Evolutionary conservation across 2,329 filamentous ascomycete genomes (phyloP).

Genomic region (Xylariomycetidae sp.): DNA sequence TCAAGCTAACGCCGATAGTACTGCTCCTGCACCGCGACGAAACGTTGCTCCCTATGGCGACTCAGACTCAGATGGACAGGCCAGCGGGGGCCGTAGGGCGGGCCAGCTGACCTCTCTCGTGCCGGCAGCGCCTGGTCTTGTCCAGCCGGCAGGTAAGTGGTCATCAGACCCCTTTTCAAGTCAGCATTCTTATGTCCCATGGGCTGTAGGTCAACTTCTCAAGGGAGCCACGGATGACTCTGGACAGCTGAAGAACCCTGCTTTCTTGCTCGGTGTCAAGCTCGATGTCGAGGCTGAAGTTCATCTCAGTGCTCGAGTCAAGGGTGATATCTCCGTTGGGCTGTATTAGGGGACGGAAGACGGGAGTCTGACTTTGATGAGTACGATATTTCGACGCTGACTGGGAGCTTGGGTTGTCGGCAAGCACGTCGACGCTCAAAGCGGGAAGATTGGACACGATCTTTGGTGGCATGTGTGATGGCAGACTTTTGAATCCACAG

Average conservation of each 20-base stretch:
- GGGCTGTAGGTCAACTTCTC: slow-evolving; percentile 45
- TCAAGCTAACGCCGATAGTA: no score
- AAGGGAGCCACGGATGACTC: slow-evolving; percentile 54
- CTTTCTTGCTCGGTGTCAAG: slow-evolving; percentile 58
- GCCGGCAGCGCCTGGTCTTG: slow-evolving; percentile 29
- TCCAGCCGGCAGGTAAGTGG: slow-evolving; percentile 18
- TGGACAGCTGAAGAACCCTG: slow-evolving; percentile 53
- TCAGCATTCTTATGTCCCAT: no score
- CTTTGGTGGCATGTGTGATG: no score
- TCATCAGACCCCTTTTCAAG: no score
- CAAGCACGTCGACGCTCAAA: no score
- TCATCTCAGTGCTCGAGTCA: slow-evolving; percentile 54
- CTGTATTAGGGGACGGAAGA: slow-evolving; percentile 52
- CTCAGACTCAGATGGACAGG: slow-evolving; percentile 27
- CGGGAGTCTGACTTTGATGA: no score
- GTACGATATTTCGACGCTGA: no score
- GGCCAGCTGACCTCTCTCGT: slow-evolving; percentile 17
- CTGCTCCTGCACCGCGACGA: background rate
- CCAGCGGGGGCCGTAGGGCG: slow-evolving; percentile 31
- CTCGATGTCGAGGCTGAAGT: slow-evolving; percentile 60
- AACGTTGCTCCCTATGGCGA: background rate
- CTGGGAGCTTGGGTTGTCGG: no score
- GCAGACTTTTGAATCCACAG: no score
- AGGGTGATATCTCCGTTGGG: slow-evolving; percentile 57
- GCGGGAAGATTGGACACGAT: no score